Evolutionary conservation across 2,329 filamentous ascomycete genomes (phyloP).

Genomic region (Akanthomyces lecanii): DNA sequence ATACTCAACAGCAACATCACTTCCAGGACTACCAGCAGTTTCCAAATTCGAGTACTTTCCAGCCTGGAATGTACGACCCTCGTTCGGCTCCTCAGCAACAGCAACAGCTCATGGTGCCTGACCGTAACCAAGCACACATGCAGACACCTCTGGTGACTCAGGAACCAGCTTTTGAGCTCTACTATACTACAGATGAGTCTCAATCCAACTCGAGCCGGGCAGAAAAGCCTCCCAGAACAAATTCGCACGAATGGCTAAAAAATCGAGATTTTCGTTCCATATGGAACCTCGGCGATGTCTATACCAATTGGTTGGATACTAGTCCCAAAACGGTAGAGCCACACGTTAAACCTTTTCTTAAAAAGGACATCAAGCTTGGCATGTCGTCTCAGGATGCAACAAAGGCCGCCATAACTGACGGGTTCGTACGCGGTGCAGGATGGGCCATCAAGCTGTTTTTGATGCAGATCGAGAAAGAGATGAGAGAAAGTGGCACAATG

Average conservation of each 20-base stretch:
- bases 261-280: constrained; percentile 4
- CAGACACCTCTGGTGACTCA: not conserved
- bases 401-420: constrained; percentile 9
- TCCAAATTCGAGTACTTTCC: not conserved
- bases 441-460: constrained; percentile 7
- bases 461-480: constrained; percentile 5
- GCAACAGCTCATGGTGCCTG: not conserved
- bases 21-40: not conserved
- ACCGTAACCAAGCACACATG: not conserved
- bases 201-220: not conserved
- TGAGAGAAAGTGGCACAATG: constrained; percentile 10
- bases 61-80: not conserved
- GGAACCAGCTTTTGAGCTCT: not conserved
- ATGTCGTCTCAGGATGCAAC: constrained; percentile 11
- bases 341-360: not conserved
- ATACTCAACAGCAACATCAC: not conserved
- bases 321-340: constrained; percentile 1
- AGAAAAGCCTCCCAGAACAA: not conserved
- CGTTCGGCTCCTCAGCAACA: not conserved
- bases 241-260: not conserved
- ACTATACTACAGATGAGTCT: constrained; percentile 8
- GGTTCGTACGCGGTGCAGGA: constrained; percentile 9
- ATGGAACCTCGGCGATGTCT: constrained; percentile 3
- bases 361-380: constrained; percentile 10
- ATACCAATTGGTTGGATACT: constrained; percentile 1